Conservation (phyloP, 2,329 filamentous ascomycete genomes). For the Colletotrichum coccodes region DNA sequence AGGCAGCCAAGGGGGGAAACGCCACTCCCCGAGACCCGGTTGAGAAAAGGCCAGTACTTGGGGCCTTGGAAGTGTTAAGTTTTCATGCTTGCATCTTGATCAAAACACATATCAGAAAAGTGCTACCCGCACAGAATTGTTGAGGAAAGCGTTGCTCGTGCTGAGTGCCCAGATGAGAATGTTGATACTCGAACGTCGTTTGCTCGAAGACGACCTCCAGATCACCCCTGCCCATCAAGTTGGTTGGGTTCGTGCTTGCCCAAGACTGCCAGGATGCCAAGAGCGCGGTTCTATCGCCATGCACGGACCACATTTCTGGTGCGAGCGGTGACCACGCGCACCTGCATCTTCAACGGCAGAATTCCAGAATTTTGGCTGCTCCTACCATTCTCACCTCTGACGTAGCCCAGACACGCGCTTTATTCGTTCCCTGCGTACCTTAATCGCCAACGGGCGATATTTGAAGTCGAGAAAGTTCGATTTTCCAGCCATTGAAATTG, state of each 20-base stretch:
- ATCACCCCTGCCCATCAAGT: too few species aligned
- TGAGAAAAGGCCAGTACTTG: background rate
- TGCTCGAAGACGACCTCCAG: background rate
- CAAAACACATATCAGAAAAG: too few species aligned
- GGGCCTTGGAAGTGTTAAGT: too few species aligned
- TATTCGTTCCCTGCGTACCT: too few species aligned
- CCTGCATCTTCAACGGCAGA: conserved; percentile 14
- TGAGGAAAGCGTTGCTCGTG: background rate
- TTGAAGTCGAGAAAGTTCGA: background rate
- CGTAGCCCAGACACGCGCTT: background rate
- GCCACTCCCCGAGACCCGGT: too few species aligned
- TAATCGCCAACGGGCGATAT: background rate
- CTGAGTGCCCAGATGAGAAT: background rate
- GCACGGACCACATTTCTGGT: background rate
- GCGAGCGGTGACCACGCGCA: conserved; percentile 6
- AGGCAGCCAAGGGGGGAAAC: background rate
- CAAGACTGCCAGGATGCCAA: too few species aligned
- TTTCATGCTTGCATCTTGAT: too few species aligned
- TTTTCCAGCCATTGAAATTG: background rate
- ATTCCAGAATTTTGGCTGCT: conserved; percentile 27
- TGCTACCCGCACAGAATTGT: background rate
- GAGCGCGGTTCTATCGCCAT: too few species aligned
- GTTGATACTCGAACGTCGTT: too few species aligned
- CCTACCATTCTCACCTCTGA: background rate
- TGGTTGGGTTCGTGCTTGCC: too few species aligned